Conservation (phyloP, 805 yeast species). For the Kodamaea jinghongensis region DNA sequence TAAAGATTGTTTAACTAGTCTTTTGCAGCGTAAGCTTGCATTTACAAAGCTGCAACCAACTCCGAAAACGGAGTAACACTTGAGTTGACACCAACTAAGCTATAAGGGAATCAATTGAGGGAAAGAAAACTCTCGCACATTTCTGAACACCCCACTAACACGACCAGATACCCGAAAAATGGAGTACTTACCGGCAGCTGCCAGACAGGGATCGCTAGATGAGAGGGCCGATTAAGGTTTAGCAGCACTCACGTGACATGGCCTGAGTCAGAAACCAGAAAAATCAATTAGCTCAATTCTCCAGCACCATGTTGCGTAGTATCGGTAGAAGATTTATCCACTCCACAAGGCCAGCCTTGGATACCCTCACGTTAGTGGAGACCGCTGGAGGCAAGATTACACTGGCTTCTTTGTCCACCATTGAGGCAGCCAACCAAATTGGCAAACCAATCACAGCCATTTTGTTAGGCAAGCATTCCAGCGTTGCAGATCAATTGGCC, state of each 20-base stretch:
- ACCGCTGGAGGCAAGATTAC: constrained; percentile 51
- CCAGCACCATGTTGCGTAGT: constrained; percentile 8
- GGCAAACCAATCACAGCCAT: constrained; percentile 82
- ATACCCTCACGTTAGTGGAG: constrained; percentile 77
- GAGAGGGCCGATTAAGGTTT: too few relatives aligned
- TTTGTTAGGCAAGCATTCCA: constrained; percentile 64
- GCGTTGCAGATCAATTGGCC: constrained; percentile 44
- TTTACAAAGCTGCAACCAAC: too few relatives aligned
- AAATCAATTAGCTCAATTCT: not conserved
- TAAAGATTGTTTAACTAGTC: too few relatives aligned
- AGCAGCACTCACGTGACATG: constrained; percentile 1
- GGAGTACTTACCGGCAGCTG: too few relatives aligned
- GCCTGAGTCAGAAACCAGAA: constrained; percentile 2
- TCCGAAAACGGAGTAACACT: too few relatives aligned
- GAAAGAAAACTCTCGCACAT: too few relatives aligned
- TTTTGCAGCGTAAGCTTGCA: too few relatives aligned
- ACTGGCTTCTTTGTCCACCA: constrained; percentile 67
- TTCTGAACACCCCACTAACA: too few relatives aligned
- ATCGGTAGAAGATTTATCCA: constrained; percentile 48
- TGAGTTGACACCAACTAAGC: too few relatives aligned
- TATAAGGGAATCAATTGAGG: too few relatives aligned
- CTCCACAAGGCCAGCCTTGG: constrained; percentile 18
- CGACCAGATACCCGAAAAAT: too few relatives aligned
- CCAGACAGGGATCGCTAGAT: too few relatives aligned
- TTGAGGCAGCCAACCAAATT: constrained; percentile 74